Conservation (phyloP, 768 basidiomycete genomes). For the Rhizopogon vulgaris region DNA sequence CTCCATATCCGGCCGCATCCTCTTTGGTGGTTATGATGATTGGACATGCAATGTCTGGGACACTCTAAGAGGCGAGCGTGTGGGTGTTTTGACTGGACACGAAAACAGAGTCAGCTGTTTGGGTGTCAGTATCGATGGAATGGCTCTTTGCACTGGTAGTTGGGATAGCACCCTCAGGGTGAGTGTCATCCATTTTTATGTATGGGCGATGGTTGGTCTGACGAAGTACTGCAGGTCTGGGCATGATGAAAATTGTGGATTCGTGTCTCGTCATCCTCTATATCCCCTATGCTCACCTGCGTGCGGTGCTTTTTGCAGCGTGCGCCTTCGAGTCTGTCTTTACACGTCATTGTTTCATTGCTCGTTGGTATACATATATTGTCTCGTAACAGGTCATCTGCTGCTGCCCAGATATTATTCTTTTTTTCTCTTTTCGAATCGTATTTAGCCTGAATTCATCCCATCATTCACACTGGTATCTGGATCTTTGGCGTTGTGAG, state of each 20-base stretch:
- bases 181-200: slow-evolving; percentile 22
- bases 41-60: slow-evolving; percentile 99
- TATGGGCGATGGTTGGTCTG: slow-evolving; percentile 9
- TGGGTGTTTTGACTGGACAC: slow-evolving; percentile 95
- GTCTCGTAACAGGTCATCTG: slow-evolving; percentile 26
- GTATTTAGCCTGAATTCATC: slow-evolving; percentile 44
- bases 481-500: neutral
- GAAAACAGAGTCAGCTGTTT: slow-evolving; percentile 97
- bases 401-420: slow-evolving; percentile 28
- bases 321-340: slow-evolving; percentile 57
- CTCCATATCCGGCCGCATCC: slow-evolving; percentile 93
- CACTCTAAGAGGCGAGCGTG: slow-evolving; percentile 95
- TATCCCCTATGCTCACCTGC: slow-evolving; percentile 49
- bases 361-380: slow-evolving; percentile 34
- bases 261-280: slow-evolving; percentile 13
- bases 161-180: slow-evolving; percentile 98
- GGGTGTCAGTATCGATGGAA: slow-evolving; percentile 93
- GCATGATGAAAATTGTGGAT: slow-evolving; percentile 46
- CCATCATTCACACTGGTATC: slow-evolving; percentile 21
- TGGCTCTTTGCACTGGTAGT: slow-evolving; percentile 97
- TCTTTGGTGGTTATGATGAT: slow-evolving; percentile 98
- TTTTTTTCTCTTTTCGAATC: slow-evolving; percentile 29
- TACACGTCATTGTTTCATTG: slow-evolving; percentile 34
- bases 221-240: slow-evolving; percentile 57
- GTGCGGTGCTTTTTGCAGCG: slow-evolving; percentile 33